phyloP scores from a whole-genome alignment of 2,329 filamentous ascomycete genomes.

The Scopulariopsis brevicaulis region DNA sequence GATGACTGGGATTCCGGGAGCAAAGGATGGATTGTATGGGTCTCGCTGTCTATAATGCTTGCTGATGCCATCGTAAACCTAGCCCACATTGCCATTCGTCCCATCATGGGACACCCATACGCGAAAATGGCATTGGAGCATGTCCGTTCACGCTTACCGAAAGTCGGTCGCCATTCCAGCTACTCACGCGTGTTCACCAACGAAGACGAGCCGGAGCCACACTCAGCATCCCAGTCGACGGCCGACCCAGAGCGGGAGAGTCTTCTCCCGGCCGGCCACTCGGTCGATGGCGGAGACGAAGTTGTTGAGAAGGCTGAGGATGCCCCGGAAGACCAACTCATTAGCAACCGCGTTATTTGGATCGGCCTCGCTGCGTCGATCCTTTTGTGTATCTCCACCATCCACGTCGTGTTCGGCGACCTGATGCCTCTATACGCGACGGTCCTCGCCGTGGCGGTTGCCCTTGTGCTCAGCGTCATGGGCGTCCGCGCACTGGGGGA shows the following conservation, averaged over 20 bases:
- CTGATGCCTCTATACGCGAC: constrained; percentile 72
- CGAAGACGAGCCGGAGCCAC: constrained; percentile 3
- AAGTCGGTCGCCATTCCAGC: not conserved
- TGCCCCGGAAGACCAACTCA: constrained; percentile 72
- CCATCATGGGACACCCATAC: constrained; percentile 22
- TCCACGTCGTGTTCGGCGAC: constrained; percentile 71
- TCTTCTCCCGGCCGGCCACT: constrained; percentile 3
- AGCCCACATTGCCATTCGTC: constrained; percentile 61
- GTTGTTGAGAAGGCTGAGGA: constrained; percentile 61
- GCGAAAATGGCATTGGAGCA: not conserved
- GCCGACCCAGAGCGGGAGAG: not conserved
- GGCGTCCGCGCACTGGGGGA: constrained; percentile 59
- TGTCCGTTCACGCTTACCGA: not conserved
- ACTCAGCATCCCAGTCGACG: not conserved
- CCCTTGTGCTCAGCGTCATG: constrained; percentile 68
- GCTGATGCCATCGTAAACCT: constrained; percentile 86
- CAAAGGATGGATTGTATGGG: constrained; percentile 98
- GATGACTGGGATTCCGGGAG: constrained; percentile 85
- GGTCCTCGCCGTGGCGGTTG: constrained; percentile 70
- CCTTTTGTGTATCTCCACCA: constrained; percentile 66
- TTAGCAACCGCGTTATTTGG: constrained; percentile 58
- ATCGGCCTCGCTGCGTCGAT: constrained; percentile 71
- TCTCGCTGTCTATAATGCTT: constrained; percentile 92
- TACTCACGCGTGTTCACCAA: no score
- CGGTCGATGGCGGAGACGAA: constrained; percentile 12